phyloP scores from a whole-genome alignment of 2,329 filamentous ascomycete genomes.

The Sporothrix curviconia region DNA sequence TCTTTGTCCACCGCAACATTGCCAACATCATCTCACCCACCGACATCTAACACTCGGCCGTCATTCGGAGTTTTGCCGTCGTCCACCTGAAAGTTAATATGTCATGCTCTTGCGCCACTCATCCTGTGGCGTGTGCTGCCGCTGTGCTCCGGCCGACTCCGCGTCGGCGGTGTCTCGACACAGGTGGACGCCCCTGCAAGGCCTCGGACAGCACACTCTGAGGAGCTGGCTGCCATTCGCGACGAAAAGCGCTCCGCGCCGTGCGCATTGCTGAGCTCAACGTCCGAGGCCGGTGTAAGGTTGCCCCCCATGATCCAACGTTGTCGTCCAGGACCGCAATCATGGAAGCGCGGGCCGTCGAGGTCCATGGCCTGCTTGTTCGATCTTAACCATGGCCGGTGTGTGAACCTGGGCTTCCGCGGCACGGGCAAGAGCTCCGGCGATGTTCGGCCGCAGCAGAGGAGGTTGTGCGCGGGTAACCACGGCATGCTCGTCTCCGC shows the following conservation, averaged over 20 bases:
- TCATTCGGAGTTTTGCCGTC: conserved; percentile 78
- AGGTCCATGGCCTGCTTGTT: conserved; percentile 75
- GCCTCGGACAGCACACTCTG: conserved; percentile 39
- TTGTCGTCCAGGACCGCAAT: conserved; percentile 64
- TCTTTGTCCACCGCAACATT: conserved; percentile 88
- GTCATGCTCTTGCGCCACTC: conserved; percentile 66
- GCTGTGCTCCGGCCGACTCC: conserved; percentile 46
- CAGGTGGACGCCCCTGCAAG: conserved; percentile 46
- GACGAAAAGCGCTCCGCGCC: conserved; percentile 48
- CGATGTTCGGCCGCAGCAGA: conserved; percentile 18
- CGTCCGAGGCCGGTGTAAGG: conserved; percentile 62
- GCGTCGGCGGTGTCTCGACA: conserved; percentile 49
- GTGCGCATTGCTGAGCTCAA: conserved; percentile 69
- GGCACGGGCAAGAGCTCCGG: conserved; percentile 31
- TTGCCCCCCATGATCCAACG: conserved; percentile 63
- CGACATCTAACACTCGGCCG: conserved; percentile 67
- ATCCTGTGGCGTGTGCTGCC: conserved; percentile 58
- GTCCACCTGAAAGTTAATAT: conserved; percentile 62
- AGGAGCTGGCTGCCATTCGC: conserved; percentile 49
- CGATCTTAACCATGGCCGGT: conserved; percentile 50
- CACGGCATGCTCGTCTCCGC: conserved; percentile 45
- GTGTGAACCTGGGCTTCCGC: conserved; percentile 40
- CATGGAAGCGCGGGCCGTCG: conserved; percentile 59
- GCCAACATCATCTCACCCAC: conserved; percentile 72
- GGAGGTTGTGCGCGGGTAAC: conserved; percentile 39